Percentiles rank a stretch among this genome's conserved stretches.
Conservation (phyloP, 345 rosid species). For the Noccaea caerulescens region DNA sequence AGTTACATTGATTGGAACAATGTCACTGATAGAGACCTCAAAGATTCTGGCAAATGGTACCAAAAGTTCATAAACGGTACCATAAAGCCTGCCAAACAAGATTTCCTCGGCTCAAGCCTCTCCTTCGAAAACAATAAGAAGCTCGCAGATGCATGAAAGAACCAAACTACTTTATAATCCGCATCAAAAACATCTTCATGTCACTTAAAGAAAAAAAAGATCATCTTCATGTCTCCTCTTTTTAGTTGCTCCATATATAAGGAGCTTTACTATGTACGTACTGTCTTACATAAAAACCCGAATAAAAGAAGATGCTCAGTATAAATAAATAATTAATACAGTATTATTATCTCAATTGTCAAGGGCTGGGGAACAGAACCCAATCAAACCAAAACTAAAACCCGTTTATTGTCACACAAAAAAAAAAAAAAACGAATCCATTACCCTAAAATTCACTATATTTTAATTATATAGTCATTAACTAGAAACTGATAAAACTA, state of each 20-base stretch:
- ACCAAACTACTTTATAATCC: neutral
- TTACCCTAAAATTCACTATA: too few species aligned
- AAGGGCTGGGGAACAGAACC: neutral
- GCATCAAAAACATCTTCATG: conserved; percentile 11
- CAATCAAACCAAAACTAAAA: neutral
- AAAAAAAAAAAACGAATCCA: too few species aligned
- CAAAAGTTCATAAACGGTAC: conserved; percentile 1
- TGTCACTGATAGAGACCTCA: conserved; percentile 24
- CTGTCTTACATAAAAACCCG: neutral
- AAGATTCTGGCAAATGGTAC: conserved; percentile 31
- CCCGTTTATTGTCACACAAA: too few species aligned
- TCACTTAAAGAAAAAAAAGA: neutral
- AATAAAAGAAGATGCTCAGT: neutral
- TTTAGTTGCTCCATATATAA: conserved; percentile 24
- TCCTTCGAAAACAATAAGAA: neutral
- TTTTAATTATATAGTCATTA: too few species aligned
- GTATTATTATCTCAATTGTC: neutral
- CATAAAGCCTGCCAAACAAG: neutral
- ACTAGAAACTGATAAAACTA: too few species aligned
- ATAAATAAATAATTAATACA: too few species aligned
- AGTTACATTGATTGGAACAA: conserved; percentile 20
- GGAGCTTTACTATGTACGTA: neutral
- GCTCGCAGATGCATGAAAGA: conserved; percentile 12
- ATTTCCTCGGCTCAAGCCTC: conserved; percentile 5
- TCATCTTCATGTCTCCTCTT: conserved; percentile 15